Evolutionary conservation across 768 basidiomycete genomes (phyloP), one percentile per base, ranked within the genome.

Genomic region (Psilocybe azurescens): DNA sequence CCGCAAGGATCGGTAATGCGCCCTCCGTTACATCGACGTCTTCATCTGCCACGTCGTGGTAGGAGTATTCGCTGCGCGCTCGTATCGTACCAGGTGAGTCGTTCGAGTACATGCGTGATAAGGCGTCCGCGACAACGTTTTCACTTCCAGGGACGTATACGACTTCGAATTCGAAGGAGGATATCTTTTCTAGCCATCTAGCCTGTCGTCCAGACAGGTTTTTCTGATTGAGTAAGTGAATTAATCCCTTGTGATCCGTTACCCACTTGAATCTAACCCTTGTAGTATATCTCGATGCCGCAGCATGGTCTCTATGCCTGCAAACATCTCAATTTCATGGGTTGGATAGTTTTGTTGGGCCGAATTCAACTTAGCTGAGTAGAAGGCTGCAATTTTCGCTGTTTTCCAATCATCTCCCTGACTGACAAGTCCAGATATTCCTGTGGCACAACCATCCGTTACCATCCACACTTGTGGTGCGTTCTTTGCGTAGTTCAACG

Each of bases 311-410:
- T 78, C 76, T 0, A 78, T 65, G 0, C 74, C 73, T 0, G 74
- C 75, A 0, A 79, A 53, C 59, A 78, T 62, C 20, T 79, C 74
- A 10, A 73, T 73, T 56, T 79, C 75, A 32, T 78, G 77, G 0
- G 75, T 73, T 5, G 74, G 66, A 36, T 79, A 78, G 33, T 78
- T 77, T 18, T 75, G 74, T 50, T 78, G 74, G 0, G 74, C 71
- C 0, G 68, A 30, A 39, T 67, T 74, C 3, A 78, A 57, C 30
- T 76, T 79, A 0, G 72, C 75, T 0, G 75, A 77, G 52, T 71
- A 76, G 44, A 75, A 77, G 0, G 72, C 70, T 2, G 67, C 70
- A 3, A 74, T 52, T 0, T 65, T 59, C 0, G 69, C 73, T 0
- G 1, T 20, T 20, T 20, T 20, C 20, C 20, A 20, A 20, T 20